Evolutionary conservation across 2,329 filamentous ascomycete genomes (phyloP).

Genomic region (Mollisia scopiformis): DNA sequence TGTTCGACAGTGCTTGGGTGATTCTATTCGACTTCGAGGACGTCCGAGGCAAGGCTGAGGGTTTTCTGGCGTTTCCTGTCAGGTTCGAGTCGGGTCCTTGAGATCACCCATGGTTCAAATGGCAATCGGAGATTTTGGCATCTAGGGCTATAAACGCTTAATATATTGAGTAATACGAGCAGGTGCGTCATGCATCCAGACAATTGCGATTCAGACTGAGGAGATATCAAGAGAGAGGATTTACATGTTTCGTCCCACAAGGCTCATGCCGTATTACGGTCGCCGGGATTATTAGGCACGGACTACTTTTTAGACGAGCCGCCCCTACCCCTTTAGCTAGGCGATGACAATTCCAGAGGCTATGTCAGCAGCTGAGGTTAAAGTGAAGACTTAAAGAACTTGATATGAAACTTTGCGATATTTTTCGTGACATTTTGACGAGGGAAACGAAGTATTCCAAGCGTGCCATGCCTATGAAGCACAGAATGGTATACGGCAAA

Average conservation of each 20-base stretch:
- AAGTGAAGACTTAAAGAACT: too few relatives aligned
- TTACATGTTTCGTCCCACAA: not conserved
- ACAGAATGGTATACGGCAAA: too few relatives aligned
- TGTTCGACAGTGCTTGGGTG: not conserved
- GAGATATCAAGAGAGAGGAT: not conserved
- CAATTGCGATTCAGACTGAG: not conserved
- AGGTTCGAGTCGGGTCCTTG: not conserved
- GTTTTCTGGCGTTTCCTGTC: not conserved
- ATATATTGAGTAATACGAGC: not conserved
- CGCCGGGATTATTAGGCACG: not conserved
- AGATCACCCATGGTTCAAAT: not conserved
- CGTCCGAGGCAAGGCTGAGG: conserved; percentile 13
- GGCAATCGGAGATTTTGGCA: not conserved
- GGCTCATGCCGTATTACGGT: not conserved
- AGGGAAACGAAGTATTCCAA: too few relatives aligned
- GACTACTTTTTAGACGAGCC: not conserved
- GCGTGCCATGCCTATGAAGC: too few relatives aligned
- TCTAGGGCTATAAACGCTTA: not conserved
- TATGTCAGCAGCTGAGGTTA: too few relatives aligned
- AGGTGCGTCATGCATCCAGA: not conserved
- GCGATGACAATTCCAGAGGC: too few relatives aligned
- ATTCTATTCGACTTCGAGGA: conserved; percentile 1
- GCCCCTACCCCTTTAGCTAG: not conserved
- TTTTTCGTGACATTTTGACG: too few relatives aligned
- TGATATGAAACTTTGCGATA: not conserved